Evolutionary conservation across 2,329 filamentous ascomycete species (phyloP), one percentile per base, ranked within the genome.

Genomic region (Acrocalymma vagum): DNA sequence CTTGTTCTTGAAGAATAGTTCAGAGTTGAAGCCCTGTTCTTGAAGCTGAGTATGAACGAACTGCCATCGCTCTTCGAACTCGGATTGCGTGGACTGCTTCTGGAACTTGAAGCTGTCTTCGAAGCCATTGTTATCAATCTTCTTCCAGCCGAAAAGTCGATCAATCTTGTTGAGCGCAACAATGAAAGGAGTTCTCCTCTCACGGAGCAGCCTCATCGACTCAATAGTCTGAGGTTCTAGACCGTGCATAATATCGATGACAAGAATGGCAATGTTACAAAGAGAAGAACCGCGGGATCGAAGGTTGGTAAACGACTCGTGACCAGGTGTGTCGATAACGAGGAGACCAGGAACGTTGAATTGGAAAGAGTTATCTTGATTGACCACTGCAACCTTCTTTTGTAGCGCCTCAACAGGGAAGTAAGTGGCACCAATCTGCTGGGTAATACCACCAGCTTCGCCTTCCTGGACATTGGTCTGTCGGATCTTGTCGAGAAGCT

Each of bases 241-340:
- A 68, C 95, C 95, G 82, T 99, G 94, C 94, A 99, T 97, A 65
- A 99, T 99, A 78, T 99, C 94, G 58, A 99, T 93, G 27, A 99
- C 95, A 55, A 99, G 78, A 69, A 99, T 99, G 61, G 94, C 94
- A 75, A 99, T 99, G 78, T 99, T 99, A 75, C 95, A 99, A 44
- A 99, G 88, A 10, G 92, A 97, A 26, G 94, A 97, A 75, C 94
- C 94, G 76, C 95, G 86, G 56, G 93, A 96, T 65, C 95, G 88
- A 54, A 99, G 77, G 75, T 99, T 99, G 51, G 93, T 96, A 84
- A 99, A 99, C 64, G 94, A 99, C 84, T 99, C 94, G 91, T 99
- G 94, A 77, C 94, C 94, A 63, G 94, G 95, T 1, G 94, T 99
- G 75, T 99, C 94, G 65, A 99, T 99, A 64, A 99, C 85, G 55